Evolutionary conservation across 2,329 filamentous ascomycete genomes (phyloP), one percentile per base, ranked within the genome.

Genomic region (Knufia petricola): DNA sequence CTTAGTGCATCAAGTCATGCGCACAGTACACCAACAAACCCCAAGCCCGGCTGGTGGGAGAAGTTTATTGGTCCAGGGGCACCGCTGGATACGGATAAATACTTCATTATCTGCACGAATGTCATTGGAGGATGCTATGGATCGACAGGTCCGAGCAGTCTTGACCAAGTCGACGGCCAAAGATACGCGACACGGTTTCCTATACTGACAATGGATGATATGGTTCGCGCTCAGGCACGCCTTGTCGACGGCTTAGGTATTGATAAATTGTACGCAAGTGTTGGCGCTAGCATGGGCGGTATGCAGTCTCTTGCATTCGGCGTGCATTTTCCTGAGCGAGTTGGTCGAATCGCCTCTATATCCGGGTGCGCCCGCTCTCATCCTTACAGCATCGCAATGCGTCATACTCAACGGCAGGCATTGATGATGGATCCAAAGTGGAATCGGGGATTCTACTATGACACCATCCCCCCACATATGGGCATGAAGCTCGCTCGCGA

Each of bases 391-490:
- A 95, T 98, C 64, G 92, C 92, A 28, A 95, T 98, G 90, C 82
- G 92, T 47, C 92, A 98, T 68, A 95, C 90, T 0, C 92, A 98
- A 68, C 82, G 92, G 23, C 92, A 96, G 70, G 92, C 95, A 1
- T 77, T 98, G 41, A 96, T 98, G 89, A 95, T 95, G 84, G 92
- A 98, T 61, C 88, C 89, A 2, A 88, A 94, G 61, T 98, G 92
- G 92, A 86, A 87, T 58, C 81, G 92, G 30, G 92, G 92, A 1
- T 94, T 90, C 69, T 96, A 96, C 72, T 94, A 95, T 63, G 84
- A 82, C 60, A 28, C 49, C 32, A 81, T 98, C 4, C 92, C 92
- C 1, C 92, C 92, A 0, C 92, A 98, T 62, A 82, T 85, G 0
- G 92, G 92, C 43, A 96, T 98, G 90, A 98, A 98, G 69, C 82